Conservation (phyloP, 106 monocot genomes). For the Dioscorea alata region DNA sequence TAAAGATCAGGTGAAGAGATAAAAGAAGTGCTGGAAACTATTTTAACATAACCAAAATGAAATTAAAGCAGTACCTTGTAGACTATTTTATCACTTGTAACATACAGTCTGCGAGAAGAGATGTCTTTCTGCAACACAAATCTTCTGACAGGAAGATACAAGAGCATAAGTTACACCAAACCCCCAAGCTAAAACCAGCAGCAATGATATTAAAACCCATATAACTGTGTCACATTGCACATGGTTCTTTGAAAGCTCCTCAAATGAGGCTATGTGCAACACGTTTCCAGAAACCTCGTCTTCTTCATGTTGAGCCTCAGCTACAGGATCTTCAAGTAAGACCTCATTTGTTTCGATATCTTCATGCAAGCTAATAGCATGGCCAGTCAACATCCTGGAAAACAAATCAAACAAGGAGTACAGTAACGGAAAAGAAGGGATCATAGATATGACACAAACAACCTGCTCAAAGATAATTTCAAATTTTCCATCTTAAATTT, state of each 20-base stretch:
- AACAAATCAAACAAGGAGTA: too few relatives aligned
- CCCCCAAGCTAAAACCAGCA: conserved; percentile 80
- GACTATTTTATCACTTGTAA: conserved; percentile 55
- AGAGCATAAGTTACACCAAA: conserved; percentile 64
- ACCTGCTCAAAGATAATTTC: too few relatives aligned
- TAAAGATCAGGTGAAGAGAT: background rate
- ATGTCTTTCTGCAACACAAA: conserved; percentile 63
- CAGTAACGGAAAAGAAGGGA: too few relatives aligned
- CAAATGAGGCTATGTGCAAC: conserved; percentile 46
- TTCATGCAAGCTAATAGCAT: conserved; percentile 31
- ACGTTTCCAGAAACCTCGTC: conserved; percentile 27
- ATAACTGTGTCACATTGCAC: conserved; percentile 71
- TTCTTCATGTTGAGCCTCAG: conserved; percentile 36
- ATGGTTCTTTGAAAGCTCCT: conserved; percentile 46
- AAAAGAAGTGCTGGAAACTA: too few relatives aligned
- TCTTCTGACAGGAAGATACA: conserved; percentile 73
- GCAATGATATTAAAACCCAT: conserved; percentile 68
- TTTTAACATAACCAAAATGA: too few relatives aligned
- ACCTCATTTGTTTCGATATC: conserved; percentile 29
- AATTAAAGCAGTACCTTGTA: conserved; percentile 42
- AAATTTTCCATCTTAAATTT: too few relatives aligned
- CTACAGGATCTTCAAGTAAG: conserved; percentile 33
- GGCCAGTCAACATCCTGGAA: conserved; percentile 31
- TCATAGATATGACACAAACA: too few relatives aligned
- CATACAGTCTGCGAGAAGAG: conserved; percentile 50